A percentile compares a stretch with the other conserved stretches of the same genome.
phyloP scores from a whole-genome alignment of 179 eudicot species.

The Vitellaria paradoxa region DNA sequence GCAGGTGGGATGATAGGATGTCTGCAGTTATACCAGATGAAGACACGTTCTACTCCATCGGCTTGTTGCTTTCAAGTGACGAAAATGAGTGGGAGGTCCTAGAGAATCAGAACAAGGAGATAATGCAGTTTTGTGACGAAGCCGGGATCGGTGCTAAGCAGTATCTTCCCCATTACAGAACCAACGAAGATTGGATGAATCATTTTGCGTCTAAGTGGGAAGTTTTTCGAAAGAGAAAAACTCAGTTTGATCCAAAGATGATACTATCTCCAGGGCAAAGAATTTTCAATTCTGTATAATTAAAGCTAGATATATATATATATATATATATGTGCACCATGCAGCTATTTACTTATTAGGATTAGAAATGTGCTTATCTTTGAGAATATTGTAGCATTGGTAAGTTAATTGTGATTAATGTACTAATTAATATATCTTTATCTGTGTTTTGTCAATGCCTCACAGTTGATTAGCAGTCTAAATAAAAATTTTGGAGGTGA shows the following conservation, averaged over 20 bases:
- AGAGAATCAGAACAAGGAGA: constrained; percentile 41
- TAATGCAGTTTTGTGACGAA: constrained; percentile 47
- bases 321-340: too few species aligned
- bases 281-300: constrained; percentile 33
- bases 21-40: constrained; percentile 62
- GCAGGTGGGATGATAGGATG: constrained; percentile 82
- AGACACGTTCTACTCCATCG: constrained; percentile 61
- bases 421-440: too few species aligned
- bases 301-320: too few species aligned
- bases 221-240: constrained; percentile 42
- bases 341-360: neutral
- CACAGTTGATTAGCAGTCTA: too few species aligned
- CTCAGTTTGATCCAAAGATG: constrained; percentile 62
- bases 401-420: too few species aligned
- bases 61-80: constrained; percentile 45
- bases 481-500: too few species aligned
- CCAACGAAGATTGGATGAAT: constrained; percentile 50
- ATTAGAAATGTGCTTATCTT: neutral
- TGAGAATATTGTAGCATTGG: too few species aligned
- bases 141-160: constrained; percentile 51
- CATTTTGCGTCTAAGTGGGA: constrained; percentile 70
- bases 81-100: constrained; percentile 37
- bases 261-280: constrained; percentile 68
- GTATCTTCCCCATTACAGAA: constrained; percentile 58
- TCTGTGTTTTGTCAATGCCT: too few species aligned